phyloP scores from a whole-genome alignment of 2,329 filamentous ascomycete species.

The Lojkania enalia region DNA sequence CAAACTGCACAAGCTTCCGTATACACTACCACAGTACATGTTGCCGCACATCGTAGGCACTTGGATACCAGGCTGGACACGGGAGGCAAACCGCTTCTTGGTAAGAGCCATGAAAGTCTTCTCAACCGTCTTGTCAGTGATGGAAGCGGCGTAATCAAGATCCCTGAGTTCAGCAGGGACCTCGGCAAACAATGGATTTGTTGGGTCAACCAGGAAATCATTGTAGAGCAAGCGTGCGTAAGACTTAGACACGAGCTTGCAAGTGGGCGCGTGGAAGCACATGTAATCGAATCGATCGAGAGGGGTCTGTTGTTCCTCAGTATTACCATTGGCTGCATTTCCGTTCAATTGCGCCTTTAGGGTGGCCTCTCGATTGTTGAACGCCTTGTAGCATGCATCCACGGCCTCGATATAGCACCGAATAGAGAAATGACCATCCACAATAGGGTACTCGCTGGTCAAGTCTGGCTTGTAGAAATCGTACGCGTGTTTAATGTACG shows the following conservation, averaged over 20 bases:
- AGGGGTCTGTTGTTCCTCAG: slow-evolving; percentile 47
- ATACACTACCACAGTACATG: slow-evolving; percentile 60
- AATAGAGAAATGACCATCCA: slow-evolving; percentile 58
- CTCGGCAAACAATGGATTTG: slow-evolving; percentile 54
- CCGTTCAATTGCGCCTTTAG: slow-evolving; percentile 50
- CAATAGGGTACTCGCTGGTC: slow-evolving; percentile 57
- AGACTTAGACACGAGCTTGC: slow-evolving; percentile 59
- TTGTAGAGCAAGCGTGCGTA: slow-evolving; percentile 58
- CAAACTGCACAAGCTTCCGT: slow-evolving; percentile 54
- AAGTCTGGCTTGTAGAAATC: slow-evolving; percentile 61
- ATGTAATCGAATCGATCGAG: slow-evolving; percentile 60
- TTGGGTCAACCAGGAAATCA: slow-evolving; percentile 53
- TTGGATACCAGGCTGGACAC: slow-evolving; percentile 55
- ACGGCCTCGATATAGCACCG: slow-evolving; percentile 58
- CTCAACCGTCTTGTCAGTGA: slow-evolving; percentile 57
- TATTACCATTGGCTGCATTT: slow-evolving; percentile 39
- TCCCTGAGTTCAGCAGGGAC: slow-evolving; percentile 54
- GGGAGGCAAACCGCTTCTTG: slow-evolving; percentile 56
- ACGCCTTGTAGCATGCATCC: slow-evolving; percentile 58
- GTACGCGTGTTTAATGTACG: slow-evolving; percentile 57
- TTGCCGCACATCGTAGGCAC: slow-evolving; percentile 59
- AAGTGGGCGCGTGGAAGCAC: slow-evolving; percentile 58
- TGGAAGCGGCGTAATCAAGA: slow-evolving; percentile 51
- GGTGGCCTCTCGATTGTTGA: slow-evolving; percentile 54
- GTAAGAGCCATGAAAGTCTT: slow-evolving; percentile 57